Evolutionary conservation across 306 rosid genomes (phyloP), one percentile per base, ranked within the genome.

Genomic region (Dryas drummondii): DNA sequence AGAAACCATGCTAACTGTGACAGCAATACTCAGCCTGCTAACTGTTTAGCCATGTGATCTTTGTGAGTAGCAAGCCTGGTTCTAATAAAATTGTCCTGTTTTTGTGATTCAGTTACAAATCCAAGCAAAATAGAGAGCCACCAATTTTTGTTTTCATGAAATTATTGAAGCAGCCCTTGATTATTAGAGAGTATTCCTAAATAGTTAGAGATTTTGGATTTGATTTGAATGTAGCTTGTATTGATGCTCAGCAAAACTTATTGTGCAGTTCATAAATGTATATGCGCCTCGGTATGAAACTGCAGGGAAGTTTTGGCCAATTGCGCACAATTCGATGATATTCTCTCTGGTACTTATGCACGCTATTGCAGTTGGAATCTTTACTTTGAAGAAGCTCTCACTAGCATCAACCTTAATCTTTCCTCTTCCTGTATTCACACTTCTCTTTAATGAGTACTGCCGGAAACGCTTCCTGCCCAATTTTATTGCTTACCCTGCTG

Each of bases 291-390:
- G 52, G 81, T 90, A 78, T 76, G 99, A 90, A 81, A 90, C 93
- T 32, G 99, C 93, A 0, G 99, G 99, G 83, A 87, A 85, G 80
- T 92, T 85, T 72, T 94, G 99, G 99, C 99, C 99, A 11, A 81
- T 80, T 12, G 94, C 86, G 67, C 99, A 94, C 85, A 84, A 86
- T 66, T 87, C 96, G 27, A 87, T 79, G 86, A 90, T 94, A 80
- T 90, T 94, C 79, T 92, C 97, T 73, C 89, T 94, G 59, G 84
- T 92, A 37, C 97, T 94, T 83, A 92, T 90, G 99, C 99, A 92
- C 55, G 84, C 87, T 57, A 92, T 94, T 81, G 99, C 99, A 5
- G 86, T 85, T 79, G 99, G 99, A 90, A 84, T 92, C 68, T 94
- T 94, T 80, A 83, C 99, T 19, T 61, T 85, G 78, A 94, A 94